These are phyloP conservation scores for Trifolium pratense DNA, from an alignment of 306 rosid genomes.

Conservation along the genomic window DNA sequence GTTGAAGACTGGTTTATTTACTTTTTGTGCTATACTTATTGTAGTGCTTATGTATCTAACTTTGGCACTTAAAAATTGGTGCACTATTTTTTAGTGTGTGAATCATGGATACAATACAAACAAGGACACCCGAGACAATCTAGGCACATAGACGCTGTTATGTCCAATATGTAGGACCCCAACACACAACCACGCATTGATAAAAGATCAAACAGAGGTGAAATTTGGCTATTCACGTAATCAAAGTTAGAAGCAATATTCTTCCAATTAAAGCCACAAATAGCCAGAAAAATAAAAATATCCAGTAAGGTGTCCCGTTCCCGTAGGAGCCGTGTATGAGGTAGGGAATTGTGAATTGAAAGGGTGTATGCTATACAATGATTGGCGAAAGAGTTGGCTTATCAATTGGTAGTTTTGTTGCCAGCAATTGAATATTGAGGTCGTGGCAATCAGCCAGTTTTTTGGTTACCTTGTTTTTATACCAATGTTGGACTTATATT, in stretches of 20 bases:
- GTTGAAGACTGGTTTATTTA: neutral
- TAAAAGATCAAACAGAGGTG: neutral
- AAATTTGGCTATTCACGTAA: neutral
- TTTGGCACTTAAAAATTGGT: neutral
- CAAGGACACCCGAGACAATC: neutral
- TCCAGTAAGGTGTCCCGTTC: neutral
- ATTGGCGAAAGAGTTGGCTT: neutral
- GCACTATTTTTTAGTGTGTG: neutral
- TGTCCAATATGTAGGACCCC: neutral
- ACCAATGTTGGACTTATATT: neutral
- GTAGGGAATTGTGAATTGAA: neutral
- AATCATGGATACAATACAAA: neutral
- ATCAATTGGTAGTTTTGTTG: neutral
- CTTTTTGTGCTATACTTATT: neutral
- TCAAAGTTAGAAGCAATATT: neutral
- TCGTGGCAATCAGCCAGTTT: neutral
- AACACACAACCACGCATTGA: neutral
- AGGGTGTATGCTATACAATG: neutral
- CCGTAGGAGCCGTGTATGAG: neutral
- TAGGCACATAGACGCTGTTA: neutral
- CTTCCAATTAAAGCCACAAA: neutral
- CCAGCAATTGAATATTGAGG: neutral
- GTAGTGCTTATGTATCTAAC: neutral
- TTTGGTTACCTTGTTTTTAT: constrained; percentile 23
- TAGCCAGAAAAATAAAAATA: neutral